A percentile compares a stretch with the other conserved stretches of the same genome.
Conservation (phyloP, 345 rosid genomes). For the Gossypium ekmanianum region DNA sequence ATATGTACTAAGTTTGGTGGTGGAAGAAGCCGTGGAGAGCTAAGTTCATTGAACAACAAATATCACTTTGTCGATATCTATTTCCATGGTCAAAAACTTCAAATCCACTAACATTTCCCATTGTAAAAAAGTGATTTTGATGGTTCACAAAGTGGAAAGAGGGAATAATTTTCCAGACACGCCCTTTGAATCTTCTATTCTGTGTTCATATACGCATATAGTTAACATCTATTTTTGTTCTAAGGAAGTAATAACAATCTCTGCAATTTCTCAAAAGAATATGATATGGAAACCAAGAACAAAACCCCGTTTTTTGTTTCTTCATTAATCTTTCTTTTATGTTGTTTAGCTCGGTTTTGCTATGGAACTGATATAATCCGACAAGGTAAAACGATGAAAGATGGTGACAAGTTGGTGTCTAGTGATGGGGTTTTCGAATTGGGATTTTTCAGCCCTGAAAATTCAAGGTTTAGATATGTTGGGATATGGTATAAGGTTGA, state of each 20-base stretch:
- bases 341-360: conserved; percentile 25
- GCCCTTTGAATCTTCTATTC: background rate
- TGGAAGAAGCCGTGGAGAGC: no score
- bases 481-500: conserved; percentile 62
- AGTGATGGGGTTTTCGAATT: background rate
- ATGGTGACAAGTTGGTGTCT: conserved; percentile 41
- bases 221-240: no score
- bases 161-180: background rate
- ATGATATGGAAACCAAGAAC: conserved; percentile 11
- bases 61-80: no score
- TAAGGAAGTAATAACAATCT: background rate
- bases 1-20: no score
- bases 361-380: conserved; percentile 32
- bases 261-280: background rate
- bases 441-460: conserved; percentile 46
- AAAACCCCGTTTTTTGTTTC: conserved; percentile 14
- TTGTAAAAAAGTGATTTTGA: no score
- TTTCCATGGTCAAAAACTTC: no score
- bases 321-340: conserved; percentile 23
- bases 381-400: conserved; percentile 33
- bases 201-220: background rate
- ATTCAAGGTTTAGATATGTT: conserved; percentile 41
- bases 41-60: no score
- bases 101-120: no score
- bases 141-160: no score